Base-by-base conservation (phyloP, 495 filamentous ascomycete genomes). In the Bombardia bombarda region DNA sequence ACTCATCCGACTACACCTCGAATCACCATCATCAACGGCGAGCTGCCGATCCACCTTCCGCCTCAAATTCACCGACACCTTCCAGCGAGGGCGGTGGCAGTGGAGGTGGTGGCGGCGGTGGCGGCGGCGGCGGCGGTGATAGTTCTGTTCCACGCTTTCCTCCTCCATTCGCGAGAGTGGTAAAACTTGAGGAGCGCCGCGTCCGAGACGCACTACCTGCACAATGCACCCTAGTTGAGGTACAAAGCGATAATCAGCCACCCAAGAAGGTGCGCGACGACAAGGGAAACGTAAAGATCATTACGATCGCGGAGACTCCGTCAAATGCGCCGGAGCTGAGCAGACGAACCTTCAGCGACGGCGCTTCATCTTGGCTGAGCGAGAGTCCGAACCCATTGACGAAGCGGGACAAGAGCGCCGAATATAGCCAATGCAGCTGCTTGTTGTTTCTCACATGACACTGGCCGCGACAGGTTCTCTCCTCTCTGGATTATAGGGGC, bases 181-280 rank as follows among this genome's bases (percentile, higher is more conserved):
- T 95, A 51, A 92, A 93, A 60, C 70, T 93, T 24, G 78, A 87
- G 55, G 89, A 95, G 60, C 79, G 80, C 28, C 75, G 87, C n/a
- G 47, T 78, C 57, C 50, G 68, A 42, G 46, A 49, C 49, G 43
- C 63, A 50, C 34, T 52, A 38, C 34, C 41, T 4, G 42, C 56
- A 7, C 49, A 63, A 38, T 94, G 87, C 61, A 75, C 85, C 36
- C 79, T 88, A 52, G 82, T 86, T 66, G 67, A 78, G 51, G 70
- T 93, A 17, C 58, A 75, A 28, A 53, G 72, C 3, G 46, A 53
- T 2, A 52, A 49, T 4, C 34, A 52, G 32, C 40, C 49, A 28
- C 54, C 78, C 8, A 54, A 57, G 7, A 64, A 70, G 17, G 55
- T 76, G 13, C 7, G 44, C 2, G 62, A 67, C 37, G 44, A 26